Evolutionary conservation across 116 monocot genomes (phyloP).

Genomic region (Zostera marina): DNA sequence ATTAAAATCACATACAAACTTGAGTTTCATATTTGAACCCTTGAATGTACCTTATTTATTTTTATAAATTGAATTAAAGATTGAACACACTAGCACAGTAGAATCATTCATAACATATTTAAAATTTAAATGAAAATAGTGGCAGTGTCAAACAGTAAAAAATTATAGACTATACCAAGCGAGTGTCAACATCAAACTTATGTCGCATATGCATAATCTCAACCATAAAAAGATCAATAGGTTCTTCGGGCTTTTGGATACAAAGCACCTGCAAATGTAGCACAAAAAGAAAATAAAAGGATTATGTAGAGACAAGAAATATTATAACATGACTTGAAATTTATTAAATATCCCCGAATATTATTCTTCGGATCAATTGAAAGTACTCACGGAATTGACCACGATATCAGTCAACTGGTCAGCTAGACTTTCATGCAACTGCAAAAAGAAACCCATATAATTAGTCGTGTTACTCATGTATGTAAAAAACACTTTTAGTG

Average conservation of each 20-base stretch:
- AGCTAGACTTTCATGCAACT: conserved; percentile 89
- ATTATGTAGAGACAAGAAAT: neutral
- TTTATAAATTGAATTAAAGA: no score
- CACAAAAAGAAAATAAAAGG: neutral
- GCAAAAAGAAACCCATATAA: conserved; percentile 6
- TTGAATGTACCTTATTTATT: no score
- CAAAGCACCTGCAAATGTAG: conserved; percentile 61
- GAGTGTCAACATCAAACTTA: conserved; percentile 96
- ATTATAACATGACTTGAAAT: no score
- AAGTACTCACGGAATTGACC: conserved; percentile 67
- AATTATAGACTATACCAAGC: conserved; percentile 35
- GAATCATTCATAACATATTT: no score
- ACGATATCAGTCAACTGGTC: conserved; percentile 97
- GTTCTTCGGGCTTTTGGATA: conserved; percentile 68
- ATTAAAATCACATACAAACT: no score
- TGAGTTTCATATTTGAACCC: no score
- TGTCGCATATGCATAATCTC: conserved; percentile 99
- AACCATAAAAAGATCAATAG: conserved; percentile 99
- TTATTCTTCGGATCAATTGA: no score
- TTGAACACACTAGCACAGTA: no score
- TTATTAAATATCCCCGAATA: no score
- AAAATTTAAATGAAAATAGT: no score
- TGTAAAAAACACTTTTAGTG: neutral
- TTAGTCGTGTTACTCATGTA: neutral
- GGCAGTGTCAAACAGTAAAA: no score